Base-by-base conservation (phyloP, 2,329 filamentous ascomycete species). In the Aspergillus sergii region DNA sequence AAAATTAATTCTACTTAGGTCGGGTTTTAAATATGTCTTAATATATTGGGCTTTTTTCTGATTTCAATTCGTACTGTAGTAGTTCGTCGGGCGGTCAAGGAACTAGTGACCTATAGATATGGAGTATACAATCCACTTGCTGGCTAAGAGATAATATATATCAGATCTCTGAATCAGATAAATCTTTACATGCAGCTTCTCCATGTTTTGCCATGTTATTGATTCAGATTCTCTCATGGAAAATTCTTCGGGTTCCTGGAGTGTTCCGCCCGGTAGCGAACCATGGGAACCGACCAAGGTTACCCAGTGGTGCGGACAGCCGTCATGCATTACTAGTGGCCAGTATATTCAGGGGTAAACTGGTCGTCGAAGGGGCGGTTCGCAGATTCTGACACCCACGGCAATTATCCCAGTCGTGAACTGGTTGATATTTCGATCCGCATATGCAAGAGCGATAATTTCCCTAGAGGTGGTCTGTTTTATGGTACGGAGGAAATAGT, bases 281-380 rank as follows among this genome's bases (percentile, higher is more conserved):
- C 60, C 60, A 50, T 62, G 60, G 48, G 50, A 62, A 36, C 14
- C 14, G 14, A 6, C 34, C 34, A 36, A 55, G 60, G 48, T 50
- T 55, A 36, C 19, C 60, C 48, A 50, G 60, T 46, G 28, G 60
- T 58, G 60, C 60, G 60, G 55, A 50, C 55, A 58, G 32, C 60
- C 46, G 56, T 58, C 56, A 54, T 58, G 60, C 46, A 58, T 58
- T 48, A 39, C 32, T 55, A 55, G 51, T 55, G 32, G 23, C 1
- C 32, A 39, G 32, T 55, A 54, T 55, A 9, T 10, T 55, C 51
- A 55, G 51, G 51, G 51, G 50, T 28, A 54, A 53, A 41, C 39
- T 10, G 39, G 39, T 41, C 16, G 6, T 19, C 39, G 19, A 41
- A 41, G 39, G 11, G 10, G 16, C 2, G 4, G 50, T 34, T 53